Evolutionary conservation across 257 asterid species (phyloP), one percentile per base, ranked within the genome.

Genomic region (Solanum ahanhuiri): DNA sequence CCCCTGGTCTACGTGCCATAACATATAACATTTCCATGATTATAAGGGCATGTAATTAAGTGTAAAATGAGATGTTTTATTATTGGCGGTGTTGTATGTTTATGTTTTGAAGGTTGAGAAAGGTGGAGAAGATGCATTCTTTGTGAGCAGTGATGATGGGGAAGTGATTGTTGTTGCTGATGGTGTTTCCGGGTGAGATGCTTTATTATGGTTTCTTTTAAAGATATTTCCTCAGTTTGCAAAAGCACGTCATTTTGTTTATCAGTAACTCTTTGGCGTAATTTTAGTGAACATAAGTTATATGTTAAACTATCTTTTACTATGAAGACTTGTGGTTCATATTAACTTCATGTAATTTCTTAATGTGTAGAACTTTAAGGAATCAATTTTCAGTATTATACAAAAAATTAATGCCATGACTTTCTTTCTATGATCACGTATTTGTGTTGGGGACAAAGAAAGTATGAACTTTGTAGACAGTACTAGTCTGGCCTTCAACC

Each of bases 91-190:
- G 51, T 12, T 85, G 18, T 15, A 48, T 37, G 22, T 30, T 23
- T 34, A 54, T 41, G 63, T 54, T 75, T 25, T 87, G 88, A 88
- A 94, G 98, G 95, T 93, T 60, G 96, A 92, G 88, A 95, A 93
- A 90, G 98, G 98, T 54, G 98, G 98, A 45, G 98, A 95, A 90
- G 98, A 95, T 89, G 98, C 98, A 5, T 93, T 93, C 89, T 91
- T 93, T 20, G 92, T 94, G 51, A 94, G 98, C 89, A 88, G 89
- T 83, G 83, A 91, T 57, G 88, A 93, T 18, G 96, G 98, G 33
- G 96, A 95, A 88, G 97, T 93, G 87, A 89, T 95, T 90, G 98
- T 95, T 8, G 97, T 95, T 64, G 98, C 98, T 81, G 98, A 95
- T 90, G 98, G 98, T 30, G 98, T 95, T 86, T 95, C 98, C n/a